Evolutionary conservation across 495 filamentous ascomycete species (phyloP), one percentile per base, ranked within the genome.

Genomic region (Hypoxylon lenormandii): DNA sequence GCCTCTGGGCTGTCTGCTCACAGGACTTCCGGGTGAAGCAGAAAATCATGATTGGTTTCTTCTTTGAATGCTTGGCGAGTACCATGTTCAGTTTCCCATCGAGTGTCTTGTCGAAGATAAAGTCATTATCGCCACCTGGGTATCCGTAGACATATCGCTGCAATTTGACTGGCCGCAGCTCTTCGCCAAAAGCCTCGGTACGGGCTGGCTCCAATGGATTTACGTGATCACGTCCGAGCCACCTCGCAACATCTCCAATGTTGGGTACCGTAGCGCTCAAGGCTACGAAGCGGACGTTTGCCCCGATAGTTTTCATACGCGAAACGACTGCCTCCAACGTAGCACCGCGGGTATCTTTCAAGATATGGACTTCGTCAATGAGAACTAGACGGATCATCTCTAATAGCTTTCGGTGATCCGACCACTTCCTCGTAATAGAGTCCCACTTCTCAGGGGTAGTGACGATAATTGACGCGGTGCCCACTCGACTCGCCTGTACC

Each of bases 391-490:
- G 92, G 22, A 98, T 88, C 65, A 97, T 80, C 65, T 92, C 86
- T 79, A 98, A 88, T 19, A 98, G 80, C 68, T 85, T 91, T 49
- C 83, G 83, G 72, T 98, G 92, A 70, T 98, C 95, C 70, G 91
- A 89, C 95, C 95, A 98, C 77, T 93, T 95, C 28, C 95, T 85
- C 0, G 95, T 98, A 77, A 98, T 91, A 61, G 92, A 96, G 77
- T 98, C 95, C 95, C 95, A 98, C 76, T 98, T 98, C 77, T 98
- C 95, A 0, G 95, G 95, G 0, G 95, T 98, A 0, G 95, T 98
- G 50, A 98, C 89, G 60, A 98, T 97, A 59, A 98, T 93, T 52
- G 89, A 90, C 36, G 94, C 94, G 69, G 81, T 88, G 54, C 93
- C 90, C 11, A 97, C 91, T 61, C 84, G 87, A 45, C 81, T 83